phyloP scores from a whole-genome alignment of 2,329 filamentous ascomycete species.

The Hypoxylon sp. region DNA sequence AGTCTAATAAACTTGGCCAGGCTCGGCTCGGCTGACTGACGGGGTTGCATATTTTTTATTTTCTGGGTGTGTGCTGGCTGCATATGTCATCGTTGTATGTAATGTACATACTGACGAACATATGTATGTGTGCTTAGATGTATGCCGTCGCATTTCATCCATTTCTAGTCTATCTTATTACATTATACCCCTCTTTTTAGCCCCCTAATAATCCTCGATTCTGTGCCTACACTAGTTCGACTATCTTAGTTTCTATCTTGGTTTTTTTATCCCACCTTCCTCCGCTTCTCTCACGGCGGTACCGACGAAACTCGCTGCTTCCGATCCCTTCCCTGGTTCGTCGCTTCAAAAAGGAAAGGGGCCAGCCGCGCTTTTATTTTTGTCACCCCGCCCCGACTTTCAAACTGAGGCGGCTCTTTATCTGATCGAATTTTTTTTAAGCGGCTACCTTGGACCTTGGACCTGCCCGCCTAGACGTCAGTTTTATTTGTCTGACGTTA shows the following conservation, averaged over 20 bases:
- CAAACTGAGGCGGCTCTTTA: constrained; percentile 40
- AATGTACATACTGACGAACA: constrained; percentile 8
- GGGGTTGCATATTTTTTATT: constrained; percentile 24
- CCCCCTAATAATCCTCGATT: constrained; percentile 41
- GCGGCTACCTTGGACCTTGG: constrained; percentile 29
- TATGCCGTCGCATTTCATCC: constrained; percentile 40
- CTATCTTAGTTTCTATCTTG: constrained; percentile 17
- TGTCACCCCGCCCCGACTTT: constrained; percentile 30
- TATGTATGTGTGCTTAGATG: constrained; percentile 27
- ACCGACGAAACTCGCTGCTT: constrained; percentile 35
- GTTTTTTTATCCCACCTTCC: constrained; percentile 9
- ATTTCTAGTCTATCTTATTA: constrained; percentile 28
- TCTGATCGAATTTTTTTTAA: constrained; percentile 31
- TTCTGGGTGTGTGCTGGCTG: constrained; percentile 30
- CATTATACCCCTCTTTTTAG: constrained; percentile 45
- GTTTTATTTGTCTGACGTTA: constrained; percentile 33
- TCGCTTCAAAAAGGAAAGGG: constrained; percentile 34
- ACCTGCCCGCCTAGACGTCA: constrained; percentile 27
- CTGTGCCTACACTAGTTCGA: constrained; percentile 36
- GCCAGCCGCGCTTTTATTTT: constrained; percentile 44
- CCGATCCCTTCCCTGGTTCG: constrained; percentile 38
- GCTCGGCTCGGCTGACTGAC: too few relatives aligned
- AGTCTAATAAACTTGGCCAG: constrained; percentile 4
- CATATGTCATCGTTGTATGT: constrained; percentile 32
- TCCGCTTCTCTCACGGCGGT: constrained; percentile 33